Evolutionary conservation across 495 filamentous ascomycete species (phyloP), one percentile per base, ranked within the genome.

Genomic region (Penicillium argentinense): DNA sequence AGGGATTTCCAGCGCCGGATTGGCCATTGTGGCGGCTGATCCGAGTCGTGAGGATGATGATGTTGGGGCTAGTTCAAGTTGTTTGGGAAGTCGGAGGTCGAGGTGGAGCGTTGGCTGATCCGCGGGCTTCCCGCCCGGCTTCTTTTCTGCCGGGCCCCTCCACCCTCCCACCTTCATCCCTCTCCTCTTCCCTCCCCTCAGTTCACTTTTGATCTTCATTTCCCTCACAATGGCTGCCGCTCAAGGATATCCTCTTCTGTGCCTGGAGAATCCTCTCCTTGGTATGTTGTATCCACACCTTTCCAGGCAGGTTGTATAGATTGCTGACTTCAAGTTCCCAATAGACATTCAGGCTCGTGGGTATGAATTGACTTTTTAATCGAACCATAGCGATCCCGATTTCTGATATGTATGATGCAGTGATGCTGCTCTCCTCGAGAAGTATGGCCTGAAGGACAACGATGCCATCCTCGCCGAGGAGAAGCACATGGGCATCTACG

Each of bases 381-480:
- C 24, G 22, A 45, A n/a, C 18, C 12, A 18, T 51, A 39, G 4
- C 17, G 14, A 23, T 16, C n/a, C 37, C n/a, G 42, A 45, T 30
- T 45, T 14, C 36, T 49, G 8, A 49, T 21, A 17, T 18, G 36
- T 21, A 19, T 29, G 23, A 30, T 45, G 27, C 38, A 67, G 59
- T 53, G 82, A 89, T 66, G 78, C 84, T 56, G 80, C 82, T 13
- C 80, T 99, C 19, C 84, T 97, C 37, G 73, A 91, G 45, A 93
- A 95, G 75, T 99, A 99, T 66, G 82, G 77, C 28, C 79, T 99
- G 53, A 97, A 97, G 74, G 73, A 82, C 64, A 95, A 99, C 75
- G 92, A 97, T 70, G 93, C 95, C 47, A 97, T 99, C 69, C 87
- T 99, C 42, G 92, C 92, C 23, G 90, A 95, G 68, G 80, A 87